Conservation (phyloP, 306 rosid species). For the Cicer yamashitae region DNA sequence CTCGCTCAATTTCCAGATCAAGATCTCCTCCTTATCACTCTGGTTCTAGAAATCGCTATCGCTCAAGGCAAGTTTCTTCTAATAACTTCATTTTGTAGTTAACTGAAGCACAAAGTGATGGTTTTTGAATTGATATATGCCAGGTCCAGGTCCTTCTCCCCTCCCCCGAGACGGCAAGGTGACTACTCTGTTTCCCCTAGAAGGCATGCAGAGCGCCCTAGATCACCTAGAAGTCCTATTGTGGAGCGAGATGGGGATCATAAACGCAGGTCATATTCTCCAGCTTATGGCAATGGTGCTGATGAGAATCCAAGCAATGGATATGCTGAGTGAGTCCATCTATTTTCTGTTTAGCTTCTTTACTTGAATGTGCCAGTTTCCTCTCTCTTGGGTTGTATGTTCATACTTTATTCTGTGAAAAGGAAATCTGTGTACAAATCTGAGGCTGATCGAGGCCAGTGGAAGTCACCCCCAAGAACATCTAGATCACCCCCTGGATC, state of each 20-base stretch:
- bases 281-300: conserved; percentile 65
- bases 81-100: not conserved
- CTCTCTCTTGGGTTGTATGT: conserved; percentile 3
- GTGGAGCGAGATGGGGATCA: conserved; percentile 68
- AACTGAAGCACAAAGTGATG: conserved; percentile 31
- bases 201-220: conserved; percentile 69
- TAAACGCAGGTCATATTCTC: conserved; percentile 79
- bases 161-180: conserved; percentile 76
- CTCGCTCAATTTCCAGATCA: conserved; percentile 84
- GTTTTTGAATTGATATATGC: conserved; percentile 24
- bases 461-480: conserved; percentile 72
- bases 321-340: conserved; percentile 63
- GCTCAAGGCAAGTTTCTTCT: conserved; percentile 69
- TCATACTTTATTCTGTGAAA: conserved; percentile 28
- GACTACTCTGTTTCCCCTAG: conserved; percentile 85
- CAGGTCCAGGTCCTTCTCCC: conserved; percentile 98
- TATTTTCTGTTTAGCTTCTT: conserved; percentile 9
- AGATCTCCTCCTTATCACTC: conserved; percentile 78
- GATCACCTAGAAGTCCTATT: conserved; percentile 82
- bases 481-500: conserved; percentile 92
- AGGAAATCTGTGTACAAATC: conserved; percentile 73
- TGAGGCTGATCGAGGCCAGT: conserved; percentile 66
- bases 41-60: conserved; percentile 82
- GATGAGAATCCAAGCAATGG: conserved; percentile 63
- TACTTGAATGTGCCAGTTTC: not conserved